phyloP scores from a whole-genome alignment of 2,329 filamentous ascomycete genomes.

The Colletotrichum kahawae region DNA sequence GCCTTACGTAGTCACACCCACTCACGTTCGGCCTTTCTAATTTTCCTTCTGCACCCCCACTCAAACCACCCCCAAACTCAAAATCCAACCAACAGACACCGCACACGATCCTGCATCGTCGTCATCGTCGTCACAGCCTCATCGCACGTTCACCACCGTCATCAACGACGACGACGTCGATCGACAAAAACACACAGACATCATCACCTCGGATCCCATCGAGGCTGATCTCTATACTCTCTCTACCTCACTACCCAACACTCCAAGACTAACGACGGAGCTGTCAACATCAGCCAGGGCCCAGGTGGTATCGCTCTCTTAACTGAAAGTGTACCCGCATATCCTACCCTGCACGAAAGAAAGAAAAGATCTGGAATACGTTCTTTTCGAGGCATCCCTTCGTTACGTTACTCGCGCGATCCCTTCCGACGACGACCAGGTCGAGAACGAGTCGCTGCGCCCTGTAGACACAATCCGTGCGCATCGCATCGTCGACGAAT shows the following conservation, averaged over 20 bases:
- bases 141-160: neutral
- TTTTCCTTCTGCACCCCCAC: slow-evolving; percentile 35
- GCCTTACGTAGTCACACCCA: slow-evolving; percentile 52
- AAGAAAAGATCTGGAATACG: slow-evolving; percentile 51
- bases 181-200: neutral
- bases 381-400: slow-evolving; percentile 31
- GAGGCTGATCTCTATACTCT: slow-evolving; percentile 3
- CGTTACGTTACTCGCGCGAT: slow-evolving; percentile 20
- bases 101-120: slow-evolving; percentile 23
- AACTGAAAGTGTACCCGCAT: slow-evolving; percentile 10
- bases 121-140: neutral
- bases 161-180: neutral
- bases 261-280: slow-evolving; percentile 4
- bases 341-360: slow-evolving; percentile 22
- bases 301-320: slow-evolving; percentile 15
- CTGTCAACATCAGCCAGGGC: slow-evolving; percentile 2
- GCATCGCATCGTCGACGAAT: slow-evolving; percentile 21
- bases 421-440: slow-evolving; percentile 20
- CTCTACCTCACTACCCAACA: neutral
- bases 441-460: slow-evolving; percentile 24
- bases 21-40: slow-evolving; percentile 51
- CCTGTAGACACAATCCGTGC: slow-evolving; percentile 22
- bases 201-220: neutral
- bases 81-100: slow-evolving; percentile 19
- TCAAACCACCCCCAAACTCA: slow-evolving; percentile 11